These are phyloP conservation scores for Choiromyces venosus DNA, from an alignment of 495 filamentous ascomycete genomes.

Conservation along the genomic window DNA sequence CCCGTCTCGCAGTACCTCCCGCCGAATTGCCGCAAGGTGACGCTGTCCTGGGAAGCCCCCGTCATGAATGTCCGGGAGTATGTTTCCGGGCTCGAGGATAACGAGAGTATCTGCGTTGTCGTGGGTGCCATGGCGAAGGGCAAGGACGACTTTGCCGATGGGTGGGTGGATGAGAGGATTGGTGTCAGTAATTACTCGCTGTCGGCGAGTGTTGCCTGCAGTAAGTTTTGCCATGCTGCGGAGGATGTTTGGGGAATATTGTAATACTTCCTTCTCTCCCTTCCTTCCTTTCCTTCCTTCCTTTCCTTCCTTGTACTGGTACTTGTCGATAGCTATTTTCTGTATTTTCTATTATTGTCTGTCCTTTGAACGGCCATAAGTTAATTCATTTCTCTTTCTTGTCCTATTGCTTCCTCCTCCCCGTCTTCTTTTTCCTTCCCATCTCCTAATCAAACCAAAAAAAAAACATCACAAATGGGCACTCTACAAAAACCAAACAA, in stretches of 20 bases:
- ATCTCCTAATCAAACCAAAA: not conserved
- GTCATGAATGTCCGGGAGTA: conserved; percentile 86
- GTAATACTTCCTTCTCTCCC: conserved; percentile 44
- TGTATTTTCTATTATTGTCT: not conserved
- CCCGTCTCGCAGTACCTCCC: conserved; percentile 95
- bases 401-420: not conserved
- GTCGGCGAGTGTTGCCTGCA: conserved; percentile 93
- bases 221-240: conserved; percentile 97
- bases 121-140: conserved; percentile 98
- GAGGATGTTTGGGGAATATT: conserved; percentile 95
- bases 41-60: conserved; percentile 81
- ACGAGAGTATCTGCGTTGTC: conserved; percentile 94
- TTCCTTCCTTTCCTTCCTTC: conserved; percentile 13
- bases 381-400: not conserved
- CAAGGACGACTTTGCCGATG: conserved; percentile 87
- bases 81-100: conserved; percentile 64
- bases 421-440: not conserved
- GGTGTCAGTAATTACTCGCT: conserved; percentile 97
- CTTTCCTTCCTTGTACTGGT: not conserved
- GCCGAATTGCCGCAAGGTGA: conserved; percentile 95
- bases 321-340: not conserved
- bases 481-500: not conserved
- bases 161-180: conserved; percentile 92
- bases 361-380: not conserved
- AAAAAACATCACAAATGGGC: not conserved